phyloP scores from a whole-genome alignment of 495 filamentous ascomycete species.

The Penicillium antarcticum region DNA sequence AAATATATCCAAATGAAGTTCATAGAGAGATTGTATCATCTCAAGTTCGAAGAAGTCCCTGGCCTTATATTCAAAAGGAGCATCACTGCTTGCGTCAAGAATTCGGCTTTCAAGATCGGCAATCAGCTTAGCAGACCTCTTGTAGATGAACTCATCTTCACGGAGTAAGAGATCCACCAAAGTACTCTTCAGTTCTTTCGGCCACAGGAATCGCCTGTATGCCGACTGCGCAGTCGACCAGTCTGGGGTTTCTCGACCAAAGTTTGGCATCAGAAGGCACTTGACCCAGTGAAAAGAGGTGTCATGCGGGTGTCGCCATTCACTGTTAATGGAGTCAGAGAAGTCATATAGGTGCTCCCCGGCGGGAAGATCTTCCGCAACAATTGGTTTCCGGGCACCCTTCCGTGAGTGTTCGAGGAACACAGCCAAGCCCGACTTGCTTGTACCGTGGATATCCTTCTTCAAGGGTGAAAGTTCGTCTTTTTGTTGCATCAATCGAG shows the following conservation, averaged over 20 bases:
- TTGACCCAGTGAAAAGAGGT: slow-evolving; percentile 63
- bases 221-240: slow-evolving; percentile 39
- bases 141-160: slow-evolving; percentile 66
- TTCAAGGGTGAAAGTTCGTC: slow-evolving; percentile 50
- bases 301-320: slow-evolving; percentile 60
- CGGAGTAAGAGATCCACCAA: slow-evolving; percentile 65
- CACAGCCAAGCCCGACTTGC: slow-evolving; percentile 62
- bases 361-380: slow-evolving; percentile 53
- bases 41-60: slow-evolving; percentile 32
- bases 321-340: slow-evolving; percentile 48
- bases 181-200: slow-evolving; percentile 65
- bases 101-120: slow-evolving; percentile 29
- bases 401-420: slow-evolving; percentile 79
- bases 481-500: slow-evolving; percentile 51
- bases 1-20: slow-evolving; percentile 86
- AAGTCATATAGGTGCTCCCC: slow-evolving; percentile 56
- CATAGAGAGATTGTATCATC: slow-evolving; percentile 77
- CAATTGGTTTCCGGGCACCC: slow-evolving; percentile 47
- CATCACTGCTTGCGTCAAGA: slow-evolving; percentile 19
- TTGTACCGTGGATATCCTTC: slow-evolving; percentile 41
- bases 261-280: slow-evolving; percentile 49
- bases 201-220: slow-evolving; percentile 68
- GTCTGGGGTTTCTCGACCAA: slow-evolving; percentile 16
- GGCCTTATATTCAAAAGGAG: slow-evolving; percentile 24
- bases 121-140: slow-evolving; percentile 46